Percentiles rank a stretch among this genome's conserved stretches.
phyloP scores from a whole-genome alignment of 805 yeast genomes.

The Clavispora asparagi region DNA sequence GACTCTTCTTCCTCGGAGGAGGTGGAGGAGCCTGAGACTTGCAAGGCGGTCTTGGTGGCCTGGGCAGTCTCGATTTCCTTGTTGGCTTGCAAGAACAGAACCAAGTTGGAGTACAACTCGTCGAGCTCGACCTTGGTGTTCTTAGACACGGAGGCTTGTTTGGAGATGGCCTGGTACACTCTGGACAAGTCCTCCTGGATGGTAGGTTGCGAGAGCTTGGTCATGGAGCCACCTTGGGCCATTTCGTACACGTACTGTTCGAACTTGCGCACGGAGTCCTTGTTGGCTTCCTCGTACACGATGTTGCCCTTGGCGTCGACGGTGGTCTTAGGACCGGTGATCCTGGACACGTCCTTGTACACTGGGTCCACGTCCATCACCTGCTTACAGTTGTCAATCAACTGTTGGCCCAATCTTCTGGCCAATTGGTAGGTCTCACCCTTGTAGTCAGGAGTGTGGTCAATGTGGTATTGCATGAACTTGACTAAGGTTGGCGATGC shows the following conservation, averaged over 20 bases:
- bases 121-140: conserved; percentile 64
- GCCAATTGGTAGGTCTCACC: conserved; percentile 94
- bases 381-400: conserved; percentile 92
- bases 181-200: conserved; percentile 80
- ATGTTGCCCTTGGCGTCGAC: conserved; percentile 87
- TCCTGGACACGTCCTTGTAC: conserved; percentile 89
- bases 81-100: conserved; percentile 62
- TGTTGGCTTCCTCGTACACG: conserved; percentile 75
- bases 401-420: conserved; percentile 82
- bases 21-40: conserved; percentile 39
- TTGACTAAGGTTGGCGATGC: conserved; percentile 89
- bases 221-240: conserved; percentile 90
- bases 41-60: conserved; percentile 50
- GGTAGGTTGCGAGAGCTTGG: conserved; percentile 63
- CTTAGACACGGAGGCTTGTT: conserved; percentile 61
- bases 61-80: conserved; percentile 67
- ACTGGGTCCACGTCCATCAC: conserved; percentile 79
- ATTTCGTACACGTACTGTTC: conserved; percentile 94
- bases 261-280: conserved; percentile 87
- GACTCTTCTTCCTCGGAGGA: conserved; percentile 36
- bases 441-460: conserved; percentile 72
- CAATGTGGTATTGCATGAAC: conserved; percentile 91
- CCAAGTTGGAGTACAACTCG: conserved; percentile 63
- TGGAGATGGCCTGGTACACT: conserved; percentile 75
- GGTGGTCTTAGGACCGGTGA: conserved; percentile 90